These are phyloP conservation scores for Irpex sp. DNA, from an alignment of 1,284 basidiomycete species.

Conservation along the genomic window DNA sequence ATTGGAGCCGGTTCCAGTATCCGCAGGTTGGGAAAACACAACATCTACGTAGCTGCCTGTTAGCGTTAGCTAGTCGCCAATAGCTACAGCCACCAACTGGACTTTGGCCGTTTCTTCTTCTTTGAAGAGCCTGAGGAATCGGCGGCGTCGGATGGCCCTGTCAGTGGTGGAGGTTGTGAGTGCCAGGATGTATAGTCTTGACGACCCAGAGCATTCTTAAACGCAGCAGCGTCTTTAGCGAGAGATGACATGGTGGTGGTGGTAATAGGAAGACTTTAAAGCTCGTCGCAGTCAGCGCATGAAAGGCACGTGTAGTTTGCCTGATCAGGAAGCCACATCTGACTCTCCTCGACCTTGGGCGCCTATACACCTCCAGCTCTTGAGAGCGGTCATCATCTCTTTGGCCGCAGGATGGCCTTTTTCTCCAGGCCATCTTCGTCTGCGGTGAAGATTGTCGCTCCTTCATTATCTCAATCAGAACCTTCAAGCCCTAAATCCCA, in stretches of 20 bases:
- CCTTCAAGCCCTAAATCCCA: constrained; percentile 28
- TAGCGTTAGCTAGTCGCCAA: neutral
- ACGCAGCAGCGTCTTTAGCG: constrained; percentile 60
- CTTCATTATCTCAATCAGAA: constrained; percentile 35
- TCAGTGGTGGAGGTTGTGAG: constrained; percentile 44
- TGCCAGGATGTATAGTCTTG: constrained; percentile 75
- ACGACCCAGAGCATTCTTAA: constrained; percentile 57
- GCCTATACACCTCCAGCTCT: neutral
- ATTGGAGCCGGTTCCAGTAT: constrained; percentile 79
- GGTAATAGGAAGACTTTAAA: too few species aligned
- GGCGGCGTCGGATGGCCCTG: constrained; percentile 22
- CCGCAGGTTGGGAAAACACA: constrained; percentile 82
- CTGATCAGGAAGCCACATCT: too few species aligned
- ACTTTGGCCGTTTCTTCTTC: constrained; percentile 65
- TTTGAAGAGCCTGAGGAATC: constrained; percentile 32
- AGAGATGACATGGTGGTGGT: constrained; percentile 52
- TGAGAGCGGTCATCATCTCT: constrained; percentile 9
- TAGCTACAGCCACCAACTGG: constrained; percentile 44
- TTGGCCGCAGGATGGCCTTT: constrained; percentile 31
- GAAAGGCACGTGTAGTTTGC: too few species aligned
- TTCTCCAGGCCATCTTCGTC: constrained; percentile 48
- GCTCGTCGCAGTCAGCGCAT: too few species aligned
- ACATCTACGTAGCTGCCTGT: constrained; percentile 39
- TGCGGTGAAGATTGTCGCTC: constrained; percentile 56
- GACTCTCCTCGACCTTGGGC: neutral